Conservation (phyloP, 2,329 filamentous ascomycete genomes). For the Helminthosporium solani region DNA sequence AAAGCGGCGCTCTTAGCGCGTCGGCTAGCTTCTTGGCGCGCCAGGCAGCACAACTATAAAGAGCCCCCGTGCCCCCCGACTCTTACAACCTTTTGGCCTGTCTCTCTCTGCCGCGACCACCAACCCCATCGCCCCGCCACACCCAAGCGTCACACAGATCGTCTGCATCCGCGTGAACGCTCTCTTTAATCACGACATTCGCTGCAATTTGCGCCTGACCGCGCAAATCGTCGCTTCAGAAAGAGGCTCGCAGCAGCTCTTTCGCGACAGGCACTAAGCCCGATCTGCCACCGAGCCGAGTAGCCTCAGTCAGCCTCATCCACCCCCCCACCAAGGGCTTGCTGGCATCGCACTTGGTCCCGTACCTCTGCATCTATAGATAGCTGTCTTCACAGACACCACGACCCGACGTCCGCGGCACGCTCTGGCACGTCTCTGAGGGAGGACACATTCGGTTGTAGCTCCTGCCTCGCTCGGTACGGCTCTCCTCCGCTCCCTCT, state of each 20-base stretch:
- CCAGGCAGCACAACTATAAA: conserved; percentile 2
- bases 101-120: background rate
- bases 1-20: conserved; percentile 3
- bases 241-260: conserved; percentile 4
- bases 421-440: no score
- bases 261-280: conserved; percentile 36
- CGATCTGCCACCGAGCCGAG: conserved; percentile 28
- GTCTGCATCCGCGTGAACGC: conserved; percentile 22
- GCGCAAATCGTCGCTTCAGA: conserved; percentile 23
- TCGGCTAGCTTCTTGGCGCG: background rate
- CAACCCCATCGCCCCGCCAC: background rate
- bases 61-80: background rate
- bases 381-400: conserved; percentile 27
- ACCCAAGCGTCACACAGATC: background rate
- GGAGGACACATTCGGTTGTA: conserved; percentile 98
- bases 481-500: conserved; percentile 30
- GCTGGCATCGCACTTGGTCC: conserved; percentile 46
- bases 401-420: conserved; percentile 32
- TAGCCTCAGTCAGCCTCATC: no score
- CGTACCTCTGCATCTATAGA: conserved; percentile 18
- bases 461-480: conserved; percentile 68
- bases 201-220: conserved; percentile 21
- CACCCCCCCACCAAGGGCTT: conserved; percentile 41
- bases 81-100: conserved; percentile 1
- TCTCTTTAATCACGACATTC: conserved; percentile 32